Evolutionary conservation across 495 filamentous ascomycete species (phyloP), one percentile per base, ranked within the genome.

Genomic region (Xanthoparmelia taractica): DNA sequence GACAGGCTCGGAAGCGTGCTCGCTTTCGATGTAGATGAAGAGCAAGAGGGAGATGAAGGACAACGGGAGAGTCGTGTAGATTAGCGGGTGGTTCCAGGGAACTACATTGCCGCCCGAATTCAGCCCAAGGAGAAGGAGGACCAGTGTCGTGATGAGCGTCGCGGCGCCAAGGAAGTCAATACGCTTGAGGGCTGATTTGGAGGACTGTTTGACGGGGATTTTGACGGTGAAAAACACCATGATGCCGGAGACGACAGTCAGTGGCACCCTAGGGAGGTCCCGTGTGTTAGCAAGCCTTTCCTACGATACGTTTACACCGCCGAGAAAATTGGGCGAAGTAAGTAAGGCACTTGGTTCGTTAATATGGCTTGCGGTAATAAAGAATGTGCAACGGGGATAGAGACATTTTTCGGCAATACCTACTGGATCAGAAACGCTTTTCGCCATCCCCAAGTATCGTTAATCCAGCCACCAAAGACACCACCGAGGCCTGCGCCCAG

Each of bases 381-480:
- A 18, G 7, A 23, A 45, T 5, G 20, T 11, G 41, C 20, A 23
- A 11, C 3, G 20, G n/a, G n/a, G 8, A n/a, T 45, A 45, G 2
- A 23, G 18, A 23, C 0, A 8, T 5, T 50, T 17, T 4, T 4
- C 23, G 29, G 10, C 6, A 3, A 8, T 15, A 54, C 50, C 13
- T 54, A 54, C 50, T 96, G 93, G 27, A 90, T 73, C 38, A 92
- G 75, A 71, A 97, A 97, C 1, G 92, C 93, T 72, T 75, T 78
- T 60, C 79, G 71, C 88, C 88, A 93, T 37, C 92, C 88, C 60
- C 87, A 79, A 8, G 77, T 77, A 70, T 96, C 92, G 69, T 92
- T 88, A 37, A 96, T 79, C 74, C 85, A 84, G 3, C 92, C 92
- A 27, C 92, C 92, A 70, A 94, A 90, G 43, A 85, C 80, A 64